phyloP scores from a whole-genome alignment of 2,329 filamentous ascomycete species.

The Periconia sp. region DNA sequence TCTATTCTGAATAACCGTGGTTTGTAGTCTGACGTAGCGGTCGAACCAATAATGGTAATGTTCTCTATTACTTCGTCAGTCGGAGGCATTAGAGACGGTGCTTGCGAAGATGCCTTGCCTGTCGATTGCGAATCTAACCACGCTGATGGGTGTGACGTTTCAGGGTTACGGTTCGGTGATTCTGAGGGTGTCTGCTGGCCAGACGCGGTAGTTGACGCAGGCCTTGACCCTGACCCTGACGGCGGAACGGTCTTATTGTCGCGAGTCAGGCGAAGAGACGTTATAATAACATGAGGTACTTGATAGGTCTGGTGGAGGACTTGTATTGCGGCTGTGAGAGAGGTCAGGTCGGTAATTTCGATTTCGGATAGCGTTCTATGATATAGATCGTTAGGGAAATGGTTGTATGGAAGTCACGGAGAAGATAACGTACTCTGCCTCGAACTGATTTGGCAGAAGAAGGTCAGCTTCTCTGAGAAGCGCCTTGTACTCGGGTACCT shows the following conservation, averaged over 20 bases:
- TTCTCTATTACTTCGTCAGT: constrained; percentile 37
- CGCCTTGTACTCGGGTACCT: constrained; percentile 86
- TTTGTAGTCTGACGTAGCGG: constrained; percentile 66
- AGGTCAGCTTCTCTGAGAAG: constrained; percentile 83
- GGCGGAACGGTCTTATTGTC: constrained; percentile 54
- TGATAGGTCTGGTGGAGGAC: constrained; percentile 76
- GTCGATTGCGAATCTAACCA: too few species aligned
- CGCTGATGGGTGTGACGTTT: constrained; percentile 20
- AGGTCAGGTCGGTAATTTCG: constrained; percentile 76
- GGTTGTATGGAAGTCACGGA: background rate
- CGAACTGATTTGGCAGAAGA: constrained; percentile 95
- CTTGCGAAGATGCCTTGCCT: background rate
- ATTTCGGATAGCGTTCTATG: constrained; percentile 80
- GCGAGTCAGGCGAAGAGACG: constrained; percentile 75
- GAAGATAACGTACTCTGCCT: constrained; percentile 76
- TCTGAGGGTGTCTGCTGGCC: constrained; percentile 27
- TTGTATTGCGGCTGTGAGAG: constrained; percentile 75
- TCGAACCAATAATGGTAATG: constrained; percentile 79
- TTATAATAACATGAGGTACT: constrained; percentile 90
- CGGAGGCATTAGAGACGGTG: constrained; percentile 3
- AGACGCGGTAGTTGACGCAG: constrained; percentile 23
- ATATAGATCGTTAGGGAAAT: constrained; percentile 5
- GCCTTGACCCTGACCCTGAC: constrained; percentile 40
- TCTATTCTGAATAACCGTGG: constrained; percentile 88
- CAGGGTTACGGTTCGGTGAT: constrained; percentile 15